Evolutionary conservation across 345 rosid species (phyloP), one percentile per base, ranked within the genome.

Genomic region (Geranium rotundifolium): DNA sequence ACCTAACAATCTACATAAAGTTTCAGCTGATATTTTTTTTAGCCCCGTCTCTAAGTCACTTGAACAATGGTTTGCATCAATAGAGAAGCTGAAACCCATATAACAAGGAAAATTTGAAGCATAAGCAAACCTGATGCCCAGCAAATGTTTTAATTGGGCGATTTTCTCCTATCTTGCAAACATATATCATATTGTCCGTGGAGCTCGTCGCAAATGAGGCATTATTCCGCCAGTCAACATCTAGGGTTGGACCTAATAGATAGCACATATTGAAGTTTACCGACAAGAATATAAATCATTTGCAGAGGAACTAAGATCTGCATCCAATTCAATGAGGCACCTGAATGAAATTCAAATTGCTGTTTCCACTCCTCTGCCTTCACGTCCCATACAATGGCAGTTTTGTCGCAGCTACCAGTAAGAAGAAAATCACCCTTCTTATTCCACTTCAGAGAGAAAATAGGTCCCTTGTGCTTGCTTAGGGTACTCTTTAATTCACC

Each of bases 391-490:
- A 95, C 99, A 73, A 95, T 87, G 41, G 97, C 99, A 41, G 95
- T 90, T 82, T 75, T 88, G 75, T 95, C 99, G 52, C 84, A 88
- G 74, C 99, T 95, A 75, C 99, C 99, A 18, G 97, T 90, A 54
- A 95, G 91, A 76, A 95, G 96, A 78, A 84, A 95, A 77, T 95
- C 97, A 58, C 99, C 96, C 78, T 90, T 95, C 81, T 90, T 95
- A 80, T 95, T 95, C 99, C 99, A 95, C 81, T 95, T 95, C n/a
- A 95, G 79, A 65, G 99, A 88, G 77, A 95, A 95, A 57, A 95
- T 87, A 54, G 99, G 96, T 50, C 96, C 99, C 71, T 86, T 88
- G 74, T 95, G 99, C 71, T 89, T 95, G 73, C 84, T 90, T 75
- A 95, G 69, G 19, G 96, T 88, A 75, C 84, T 75, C 78, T 71